phyloP scores from a whole-genome alignment of 768 basidiomycete genomes.

The Amanita molliuscula region DNA sequence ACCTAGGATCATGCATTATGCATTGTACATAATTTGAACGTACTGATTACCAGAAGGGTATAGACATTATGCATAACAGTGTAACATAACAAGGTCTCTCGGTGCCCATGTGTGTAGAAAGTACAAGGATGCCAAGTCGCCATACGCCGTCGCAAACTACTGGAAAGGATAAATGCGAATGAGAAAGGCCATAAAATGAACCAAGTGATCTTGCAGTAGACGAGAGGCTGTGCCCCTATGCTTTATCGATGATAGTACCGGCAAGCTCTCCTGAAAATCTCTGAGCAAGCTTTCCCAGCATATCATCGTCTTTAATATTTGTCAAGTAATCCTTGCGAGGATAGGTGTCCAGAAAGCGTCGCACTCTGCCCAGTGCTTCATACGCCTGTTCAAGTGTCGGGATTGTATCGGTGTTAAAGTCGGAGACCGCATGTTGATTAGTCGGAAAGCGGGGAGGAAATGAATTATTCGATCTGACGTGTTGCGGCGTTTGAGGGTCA shows the following conservation, averaged over 20 bases:
- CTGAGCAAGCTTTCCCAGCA: not conserved
- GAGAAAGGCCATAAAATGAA: not conserved
- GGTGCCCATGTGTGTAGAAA: constrained; percentile 1
- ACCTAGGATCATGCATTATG: not conserved
- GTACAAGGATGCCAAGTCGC: constrained; percentile 3
- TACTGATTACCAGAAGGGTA: not conserved
- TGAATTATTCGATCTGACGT: not conserved
- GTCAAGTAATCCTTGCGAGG: constrained; percentile 2
- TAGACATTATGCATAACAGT: constrained; percentile 5
- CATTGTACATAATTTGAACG: not conserved
- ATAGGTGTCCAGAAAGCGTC: constrained; percentile 1
- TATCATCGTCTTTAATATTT: not conserved
- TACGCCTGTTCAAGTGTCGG: constrained; percentile 1
- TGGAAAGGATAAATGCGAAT: not conserved
- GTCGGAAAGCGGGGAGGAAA: not conserved
- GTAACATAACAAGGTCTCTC: constrained; percentile 3
- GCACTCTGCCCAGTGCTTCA: not conserved
- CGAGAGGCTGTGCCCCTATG: not conserved
- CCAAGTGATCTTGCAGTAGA: not conserved
- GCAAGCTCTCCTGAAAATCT: constrained; percentile 1
- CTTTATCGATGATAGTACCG: constrained; percentile 6
- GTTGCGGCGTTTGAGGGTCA: not conserved
- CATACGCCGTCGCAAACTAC: not conserved
- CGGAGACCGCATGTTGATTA: not conserved
- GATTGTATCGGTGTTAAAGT: not conserved